phyloP scores from a whole-genome alignment of 352 stramenopile species.

The Phytophthora foliorum region DNA sequence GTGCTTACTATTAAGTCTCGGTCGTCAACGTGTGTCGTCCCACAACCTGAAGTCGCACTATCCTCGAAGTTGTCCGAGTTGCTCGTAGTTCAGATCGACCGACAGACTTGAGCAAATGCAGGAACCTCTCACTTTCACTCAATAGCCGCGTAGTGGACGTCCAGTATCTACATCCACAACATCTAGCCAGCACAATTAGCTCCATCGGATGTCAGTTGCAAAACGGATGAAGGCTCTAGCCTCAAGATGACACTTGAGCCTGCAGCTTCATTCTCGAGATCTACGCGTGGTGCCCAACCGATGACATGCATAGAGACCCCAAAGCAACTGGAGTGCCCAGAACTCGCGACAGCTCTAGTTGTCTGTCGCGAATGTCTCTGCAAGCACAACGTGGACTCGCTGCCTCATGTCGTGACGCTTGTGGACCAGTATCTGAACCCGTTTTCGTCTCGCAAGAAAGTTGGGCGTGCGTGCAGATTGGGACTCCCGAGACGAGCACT shows the following conservation, averaged over 20 bases:
- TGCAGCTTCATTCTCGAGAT: not conserved
- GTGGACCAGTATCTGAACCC: conserved; percentile 27
- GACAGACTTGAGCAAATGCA: too few relatives aligned
- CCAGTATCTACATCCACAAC: too few relatives aligned
- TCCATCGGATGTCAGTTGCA: too few relatives aligned
- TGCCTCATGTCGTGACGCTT: conserved; percentile 23
- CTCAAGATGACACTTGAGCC: not conserved
- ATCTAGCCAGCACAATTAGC: too few relatives aligned
- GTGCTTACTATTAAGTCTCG: too few relatives aligned
- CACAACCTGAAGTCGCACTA: too few relatives aligned
- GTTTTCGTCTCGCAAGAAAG: conserved; percentile 23
- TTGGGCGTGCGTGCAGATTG: conserved; percentile 17
- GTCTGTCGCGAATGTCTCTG: conserved; percentile 23
- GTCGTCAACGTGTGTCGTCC: too few relatives aligned
- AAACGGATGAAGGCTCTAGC: not conserved
- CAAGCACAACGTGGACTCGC: conserved; percentile 22
- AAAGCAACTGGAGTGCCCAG: conserved; percentile 2
- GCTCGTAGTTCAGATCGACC: too few relatives aligned
- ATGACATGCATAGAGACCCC: not conserved
- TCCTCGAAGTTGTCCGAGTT: too few relatives aligned
- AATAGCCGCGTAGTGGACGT: too few relatives aligned
- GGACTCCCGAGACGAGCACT: conserved; percentile 13
- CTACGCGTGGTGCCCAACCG: not conserved
- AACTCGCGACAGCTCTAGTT: conserved; percentile 8
- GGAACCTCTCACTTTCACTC: too few relatives aligned